Evolutionary conservation across 1,139 yeast genomes (phyloP).

Genomic region (Blastobotrys petasosporus): DNA sequence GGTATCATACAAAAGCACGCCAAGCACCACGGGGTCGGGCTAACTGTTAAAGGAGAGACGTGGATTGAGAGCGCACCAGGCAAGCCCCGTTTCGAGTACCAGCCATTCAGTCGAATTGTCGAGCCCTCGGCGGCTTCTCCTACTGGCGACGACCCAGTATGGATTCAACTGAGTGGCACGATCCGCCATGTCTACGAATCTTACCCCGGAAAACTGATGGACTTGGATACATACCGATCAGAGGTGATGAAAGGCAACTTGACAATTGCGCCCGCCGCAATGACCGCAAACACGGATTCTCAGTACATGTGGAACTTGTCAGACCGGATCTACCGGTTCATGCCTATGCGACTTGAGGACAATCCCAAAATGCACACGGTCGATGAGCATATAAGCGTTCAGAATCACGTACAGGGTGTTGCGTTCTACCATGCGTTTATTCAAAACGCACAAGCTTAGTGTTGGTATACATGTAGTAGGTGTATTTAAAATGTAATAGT

Average conservation of each 20-base stretch:
- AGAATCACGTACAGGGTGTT: slow-evolving; percentile 50
- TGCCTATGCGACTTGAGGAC: slow-evolving; percentile 34
- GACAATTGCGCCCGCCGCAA: slow-evolving; percentile 57
- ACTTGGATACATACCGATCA: slow-evolving; percentile 19
- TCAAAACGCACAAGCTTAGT: slow-evolving; percentile 3
- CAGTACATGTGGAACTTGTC: slow-evolving; percentile 69
- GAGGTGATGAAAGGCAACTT: slow-evolving; percentile 18
- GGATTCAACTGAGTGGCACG: slow-evolving; percentile 54
- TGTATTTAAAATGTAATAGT: no score
- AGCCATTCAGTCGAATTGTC: slow-evolving; percentile 22
- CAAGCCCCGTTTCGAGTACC: slow-evolving; percentile 1
- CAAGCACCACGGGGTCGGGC: slow-evolving; percentile 42
- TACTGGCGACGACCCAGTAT: slow-evolving; percentile 41
- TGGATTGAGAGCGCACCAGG: slow-evolving; percentile 4
- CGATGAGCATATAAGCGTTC: slow-evolving; percentile 51
- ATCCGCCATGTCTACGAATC: slow-evolving; percentile 53
- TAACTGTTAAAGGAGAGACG: slow-evolving; percentile 23
- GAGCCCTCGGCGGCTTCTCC: slow-evolving; percentile 57
- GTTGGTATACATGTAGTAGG: no score
- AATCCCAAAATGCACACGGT: slow-evolving; percentile 45
- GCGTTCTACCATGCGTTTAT: slow-evolving; percentile 56
- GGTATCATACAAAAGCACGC: slow-evolving; percentile 41
- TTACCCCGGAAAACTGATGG: slow-evolving; percentile 30
- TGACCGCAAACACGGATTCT: slow-evolving; percentile 85
- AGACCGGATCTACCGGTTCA: slow-evolving; percentile 63